Base-by-base conservation (phyloP, 345 rosid species). In the Ceriops decandra region DNA sequence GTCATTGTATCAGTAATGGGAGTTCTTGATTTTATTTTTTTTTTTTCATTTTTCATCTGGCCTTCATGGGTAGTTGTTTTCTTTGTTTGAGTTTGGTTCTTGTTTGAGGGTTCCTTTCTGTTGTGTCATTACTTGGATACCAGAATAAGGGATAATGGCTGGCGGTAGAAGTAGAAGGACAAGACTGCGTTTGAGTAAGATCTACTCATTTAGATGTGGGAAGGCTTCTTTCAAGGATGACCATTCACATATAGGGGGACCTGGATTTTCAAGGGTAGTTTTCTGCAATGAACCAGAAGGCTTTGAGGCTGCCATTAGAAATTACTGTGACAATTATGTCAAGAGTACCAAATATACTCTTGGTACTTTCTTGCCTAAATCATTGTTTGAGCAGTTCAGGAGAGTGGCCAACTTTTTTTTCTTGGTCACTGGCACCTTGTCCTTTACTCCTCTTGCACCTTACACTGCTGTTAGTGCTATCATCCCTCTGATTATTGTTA, bases 351-450 rank as follows among this genome's bases (percentile, higher is more conserved):
- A 93, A 76, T 93, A 93, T 47, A 93, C 86, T 30, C 68, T 83
- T 17, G 88, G 88, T 27, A 83, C 88, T 72, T 90, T 93, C 83
- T 76, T 90, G 71, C 98, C 98, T 1, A 90, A 93, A 74, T 90
- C 98, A 27, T 84, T 93, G 79, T 93, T 93, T 77, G 97, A 93
- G 82, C 98, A 93, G 83, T 93, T 93, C 36, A 84, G 98, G 57
- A 86, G 98, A 80, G 98, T 90, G 0, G 98, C 98, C 17, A 93
- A 93, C 69, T 93, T 93, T 71, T 93, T 62, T 76, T 93, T 93
- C 79, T 74, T 93, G 74, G 87, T 88, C 19, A 73, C 79, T 68
- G 98, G 93, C 42, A 69, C 87, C 67, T 67, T 93, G 71, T 73
- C 98, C 60, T 90, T 90, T 81, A 90, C 97, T 73, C 3, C 72